These are phyloP conservation scores for Pleodorina starrii DNA, from an alignment of 139 green algal species.

Conservation along the genomic window DNA sequence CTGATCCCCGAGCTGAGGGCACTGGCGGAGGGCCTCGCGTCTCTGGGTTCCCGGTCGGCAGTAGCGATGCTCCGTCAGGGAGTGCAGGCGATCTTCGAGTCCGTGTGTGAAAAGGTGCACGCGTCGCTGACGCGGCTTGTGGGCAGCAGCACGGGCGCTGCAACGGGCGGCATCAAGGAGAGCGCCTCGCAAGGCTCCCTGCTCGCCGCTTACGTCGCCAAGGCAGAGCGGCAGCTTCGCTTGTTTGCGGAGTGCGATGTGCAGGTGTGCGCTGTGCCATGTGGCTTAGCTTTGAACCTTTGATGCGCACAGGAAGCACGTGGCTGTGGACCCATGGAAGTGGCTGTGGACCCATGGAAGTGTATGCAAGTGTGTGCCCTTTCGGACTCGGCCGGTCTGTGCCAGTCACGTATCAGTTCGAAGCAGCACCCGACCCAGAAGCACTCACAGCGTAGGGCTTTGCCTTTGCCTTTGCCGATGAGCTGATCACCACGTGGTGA, in stretches of 20 bases:
- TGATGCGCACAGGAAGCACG: no score
- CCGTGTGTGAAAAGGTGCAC: slow-evolving; percentile 9
- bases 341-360: no score
- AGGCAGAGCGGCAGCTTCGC: neutral
- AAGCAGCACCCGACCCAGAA: no score
- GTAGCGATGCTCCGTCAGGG: slow-evolving; percentile 27
- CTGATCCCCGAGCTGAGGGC: slow-evolving; percentile 32
- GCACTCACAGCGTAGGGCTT: no score
- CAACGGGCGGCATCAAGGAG: neutral
- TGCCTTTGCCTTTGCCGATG: no score
- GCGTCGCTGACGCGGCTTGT: neutral
- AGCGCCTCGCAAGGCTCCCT: neutral
- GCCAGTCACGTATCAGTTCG: no score
- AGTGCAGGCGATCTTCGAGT: neutral
- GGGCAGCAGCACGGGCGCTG: neutral
- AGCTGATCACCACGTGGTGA: no score
- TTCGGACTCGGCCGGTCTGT: no score
- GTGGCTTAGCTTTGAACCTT: no score
- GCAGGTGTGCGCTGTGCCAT: slow-evolving; percentile 37
- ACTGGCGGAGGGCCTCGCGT: slow-evolving; percentile 37
- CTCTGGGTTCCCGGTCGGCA: neutral
- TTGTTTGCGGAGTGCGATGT: slow-evolving; percentile 18
- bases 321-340: no score
- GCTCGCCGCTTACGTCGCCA: neutral
- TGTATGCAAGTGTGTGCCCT: no score